Conservation (phyloP, 805 yeast genomes). For the Yueomyces sinensis region DNA sequence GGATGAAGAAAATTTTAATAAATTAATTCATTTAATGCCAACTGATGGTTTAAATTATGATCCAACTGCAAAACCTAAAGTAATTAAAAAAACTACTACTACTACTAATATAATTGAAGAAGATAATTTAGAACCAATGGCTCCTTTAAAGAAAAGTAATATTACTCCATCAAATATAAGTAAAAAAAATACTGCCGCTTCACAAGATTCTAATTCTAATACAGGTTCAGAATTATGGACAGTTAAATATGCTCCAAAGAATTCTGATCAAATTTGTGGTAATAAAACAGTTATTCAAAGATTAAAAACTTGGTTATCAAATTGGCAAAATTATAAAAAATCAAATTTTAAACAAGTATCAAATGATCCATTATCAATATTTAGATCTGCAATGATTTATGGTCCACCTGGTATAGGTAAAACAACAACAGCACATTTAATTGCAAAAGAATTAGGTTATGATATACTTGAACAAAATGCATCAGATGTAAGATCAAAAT, state of each 20-base stretch:
- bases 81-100: slow-evolving; percentile 28
- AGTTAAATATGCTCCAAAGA: slow-evolving; percentile 77
- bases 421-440: slow-evolving; percentile 68
- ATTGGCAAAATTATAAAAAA: slow-evolving; percentile 55
- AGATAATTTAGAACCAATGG: slow-evolving; percentile 30
- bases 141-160: slow-evolving; percentile 14
- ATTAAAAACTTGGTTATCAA: slow-evolving; percentile 58
- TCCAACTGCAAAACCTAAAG: slow-evolving; percentile 56
- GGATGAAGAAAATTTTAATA: slow-evolving; percentile 74
- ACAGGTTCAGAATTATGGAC: slow-evolving; percentile 62
- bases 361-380: slow-evolving; percentile 52
- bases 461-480: slow-evolving; percentile 73
- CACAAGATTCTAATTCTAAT: no score
- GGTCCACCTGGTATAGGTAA: slow-evolving; percentile 86
- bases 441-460: slow-evolving; percentile 56
- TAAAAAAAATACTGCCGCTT: slow-evolving; percentile 1
- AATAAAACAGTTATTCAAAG: slow-evolving; percentile 63
- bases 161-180: slow-evolving; percentile 15
- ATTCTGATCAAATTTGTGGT: slow-evolving; percentile 73
- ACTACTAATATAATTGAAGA: slow-evolving; percentile 26
- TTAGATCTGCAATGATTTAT: slow-evolving; percentile 72
- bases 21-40: slow-evolving; percentile 68
- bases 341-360: slow-evolving; percentile 44
- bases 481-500: slow-evolving; percentile 81
- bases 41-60: slow-evolving; percentile 83